These are phyloP conservation scores for Teunomyces pallodes DNA, from an alignment of 805 yeast genomes.

Conservation along the genomic window DNA sequence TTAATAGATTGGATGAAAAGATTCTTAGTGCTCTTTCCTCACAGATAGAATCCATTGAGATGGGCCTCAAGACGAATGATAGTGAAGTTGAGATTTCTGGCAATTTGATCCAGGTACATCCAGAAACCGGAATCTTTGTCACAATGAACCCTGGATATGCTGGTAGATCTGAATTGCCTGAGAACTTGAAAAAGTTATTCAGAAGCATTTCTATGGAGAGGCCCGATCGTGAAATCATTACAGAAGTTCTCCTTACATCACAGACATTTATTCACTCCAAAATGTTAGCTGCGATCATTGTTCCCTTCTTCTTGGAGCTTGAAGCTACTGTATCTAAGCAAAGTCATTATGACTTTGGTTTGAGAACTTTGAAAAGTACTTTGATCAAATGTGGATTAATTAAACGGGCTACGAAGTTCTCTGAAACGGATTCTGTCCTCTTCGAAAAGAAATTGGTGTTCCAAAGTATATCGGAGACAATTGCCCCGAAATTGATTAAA, in stretches of 20 bases:
- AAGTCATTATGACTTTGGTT: slow-evolving; percentile 85
- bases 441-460: slow-evolving; percentile 38
- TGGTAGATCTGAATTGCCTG: slow-evolving; percentile 82
- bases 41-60: slow-evolving; percentile 69
- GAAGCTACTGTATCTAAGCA: slow-evolving; percentile 46
- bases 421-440: slow-evolving; percentile 3
- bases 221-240: slow-evolving; percentile 70
- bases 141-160: slow-evolving; percentile 90
- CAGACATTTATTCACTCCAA: slow-evolving; percentile 62
- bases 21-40: slow-evolving; percentile 84
- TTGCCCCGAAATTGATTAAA: slow-evolving; percentile 64
- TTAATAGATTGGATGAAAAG: slow-evolving; percentile 70
- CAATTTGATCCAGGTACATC: slow-evolving; percentile 34
- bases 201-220: slow-evolving; percentile 68
- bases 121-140: slow-evolving; percentile 70
- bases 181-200: slow-evolving; percentile 77
- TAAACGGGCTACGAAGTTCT: slow-evolving; percentile 19
- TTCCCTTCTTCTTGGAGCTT: slow-evolving; percentile 53
- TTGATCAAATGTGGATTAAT: slow-evolving; percentile 56
- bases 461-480: slow-evolving; percentile 55
- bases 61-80: slow-evolving; percentile 38
- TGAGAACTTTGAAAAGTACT: slow-evolving; percentile 73
- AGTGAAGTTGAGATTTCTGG: slow-evolving; percentile 42
- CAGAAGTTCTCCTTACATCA: slow-evolving; percentile 67
- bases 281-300: slow-evolving; percentile 46